A percentile compares a stretch with the other conserved stretches of the same genome.
Evolutionary conservation across 1,284 basidiomycete genomes (phyloP).

Genomic region (Cerrena zonata): DNA sequence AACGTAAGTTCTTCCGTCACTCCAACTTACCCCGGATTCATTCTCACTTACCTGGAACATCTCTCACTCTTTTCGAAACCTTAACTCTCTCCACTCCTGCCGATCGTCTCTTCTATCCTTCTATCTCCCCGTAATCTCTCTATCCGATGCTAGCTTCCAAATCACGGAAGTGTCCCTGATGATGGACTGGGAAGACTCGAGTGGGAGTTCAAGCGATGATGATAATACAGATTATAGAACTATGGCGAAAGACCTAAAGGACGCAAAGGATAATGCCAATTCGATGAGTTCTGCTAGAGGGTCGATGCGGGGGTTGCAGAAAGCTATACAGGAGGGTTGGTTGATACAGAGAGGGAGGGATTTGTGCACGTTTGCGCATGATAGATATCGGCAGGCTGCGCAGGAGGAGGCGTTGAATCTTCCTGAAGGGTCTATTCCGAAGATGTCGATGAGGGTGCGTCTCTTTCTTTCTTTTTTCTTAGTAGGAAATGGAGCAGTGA

Average conservation of each 20-base stretch:
- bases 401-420: constrained; percentile 51
- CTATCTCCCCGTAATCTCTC: neutral
- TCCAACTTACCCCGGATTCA: constrained; percentile 2
- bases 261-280: constrained; percentile 41
- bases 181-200: constrained; percentile 65
- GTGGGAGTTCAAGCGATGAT: constrained; percentile 44
- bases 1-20: constrained; percentile 37
- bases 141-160: constrained; percentile 45
- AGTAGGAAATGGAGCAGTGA: neutral
- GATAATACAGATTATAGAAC: constrained; percentile 45
- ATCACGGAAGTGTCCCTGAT: constrained; percentile 63
- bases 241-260: constrained; percentile 46
- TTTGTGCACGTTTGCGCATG: constrained; percentile 70
- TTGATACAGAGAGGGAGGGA: constrained; percentile 63
- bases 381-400: constrained; percentile 65
- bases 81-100: neutral
- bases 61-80: constrained; percentile 3
- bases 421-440: constrained; percentile 46
- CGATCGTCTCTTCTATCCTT: neutral
- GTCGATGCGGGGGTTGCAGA: constrained; percentile 62
- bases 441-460: constrained; percentile 61
- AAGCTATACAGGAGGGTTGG: constrained; percentile 65
- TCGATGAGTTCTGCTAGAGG: constrained; percentile 38
- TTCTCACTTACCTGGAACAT: no score
- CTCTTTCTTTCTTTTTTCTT: neutral